A percentile compares a stretch with the other conserved stretches of the same genome.
Conservation (phyloP, 1,139 yeast genomes). For the Zygosaccharomyces sapae region DNA sequence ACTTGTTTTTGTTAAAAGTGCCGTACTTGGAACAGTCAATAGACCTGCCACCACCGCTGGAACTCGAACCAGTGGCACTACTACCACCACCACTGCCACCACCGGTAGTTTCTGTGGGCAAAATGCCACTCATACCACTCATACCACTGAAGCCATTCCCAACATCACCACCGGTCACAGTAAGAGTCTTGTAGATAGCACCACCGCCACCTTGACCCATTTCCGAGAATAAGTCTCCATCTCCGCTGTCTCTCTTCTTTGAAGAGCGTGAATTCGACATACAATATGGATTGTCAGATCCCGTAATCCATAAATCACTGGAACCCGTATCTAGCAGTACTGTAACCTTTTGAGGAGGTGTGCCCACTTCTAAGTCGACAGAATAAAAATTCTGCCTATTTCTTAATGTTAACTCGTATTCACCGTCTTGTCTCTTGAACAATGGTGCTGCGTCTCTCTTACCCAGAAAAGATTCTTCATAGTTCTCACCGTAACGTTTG, state of each 20-base stretch:
- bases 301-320: constrained; percentile 57
- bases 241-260: too few relatives aligned
- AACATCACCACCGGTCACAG: neutral
- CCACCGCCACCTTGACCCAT: too few relatives aligned
- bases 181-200: neutral
- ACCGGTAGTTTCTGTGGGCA: neutral
- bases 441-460: neutral
- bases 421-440: constrained; percentile 13
- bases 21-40: constrained; percentile 38
- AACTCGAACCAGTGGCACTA: constrained; percentile 10
- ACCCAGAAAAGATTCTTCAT: constrained; percentile 5
- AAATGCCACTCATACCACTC: too few relatives aligned
- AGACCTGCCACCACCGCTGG: constrained; percentile 19
- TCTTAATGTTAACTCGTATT: constrained; percentile 38
- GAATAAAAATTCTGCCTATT: constrained; percentile 50
- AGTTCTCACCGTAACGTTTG: constrained; percentile 11
- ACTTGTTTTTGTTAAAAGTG: constrained; percentile 44
- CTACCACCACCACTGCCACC: constrained; percentile 5
- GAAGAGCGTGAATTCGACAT: neutral
- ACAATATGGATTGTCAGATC: constrained; percentile 28
- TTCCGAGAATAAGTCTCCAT: too few relatives aligned
- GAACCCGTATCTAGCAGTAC: constrained; percentile 67
- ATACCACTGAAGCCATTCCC: too few relatives aligned
- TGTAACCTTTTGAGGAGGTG: constrained; percentile 48
- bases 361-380: constrained; percentile 47